phyloP scores from a whole-genome alignment of 345 rosid genomes.

The rapeseed (Brassica napus) region Da-Ae NC_063441.1:8283501-8284000 shows the following conservation, averaged over 20 bases:
- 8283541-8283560: conserved; percentile 76
- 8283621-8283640: conserved; percentile 97
- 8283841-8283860: conserved; percentile 52
- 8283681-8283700: conserved; percentile 4
- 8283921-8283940: conserved; percentile 47
- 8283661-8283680: conserved; percentile 23
- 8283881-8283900: conserved; percentile 23
- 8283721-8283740: not conserved
- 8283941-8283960: conserved; percentile 81
- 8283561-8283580: conserved; percentile 78
- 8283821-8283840: conserved; percentile 59
- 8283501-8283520: conserved; percentile 62
- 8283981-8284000: conserved; percentile 97
- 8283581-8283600: conserved; percentile 95
- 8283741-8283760: conserved; percentile 44
- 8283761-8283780: conserved; percentile 94
- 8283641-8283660: conserved; percentile 72
- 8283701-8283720: conserved; percentile 17
- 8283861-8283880: conserved; percentile 52
- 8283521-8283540: conserved; percentile 70
- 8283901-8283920: not conserved
- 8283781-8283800: conserved; percentile 78
- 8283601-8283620: conserved; percentile 99
- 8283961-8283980: conserved; percentile 92
- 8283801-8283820: conserved; percentile 80